These are phyloP conservation scores for Hydrangea macrophylla DNA, from an alignment of 148 eudicot species.

Conservation along the genomic window DNA sequence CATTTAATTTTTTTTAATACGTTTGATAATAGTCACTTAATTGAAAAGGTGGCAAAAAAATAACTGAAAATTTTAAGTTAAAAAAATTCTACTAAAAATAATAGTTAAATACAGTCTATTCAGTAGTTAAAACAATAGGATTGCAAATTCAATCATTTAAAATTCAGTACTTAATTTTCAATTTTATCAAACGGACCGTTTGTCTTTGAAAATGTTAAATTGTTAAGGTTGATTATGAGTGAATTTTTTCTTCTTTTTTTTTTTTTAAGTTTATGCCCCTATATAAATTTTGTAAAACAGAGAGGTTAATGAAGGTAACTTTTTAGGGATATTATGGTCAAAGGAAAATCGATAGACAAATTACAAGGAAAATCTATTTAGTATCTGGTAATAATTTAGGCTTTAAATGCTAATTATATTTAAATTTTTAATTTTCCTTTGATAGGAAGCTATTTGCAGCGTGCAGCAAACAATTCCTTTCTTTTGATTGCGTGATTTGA, in stretches of 20 bases:
- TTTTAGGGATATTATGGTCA: background rate
- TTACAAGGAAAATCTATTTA: background rate
- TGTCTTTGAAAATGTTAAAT: background rate
- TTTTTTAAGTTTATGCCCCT: background rate
- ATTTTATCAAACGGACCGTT: too few relatives aligned
- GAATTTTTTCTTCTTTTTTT: background rate
- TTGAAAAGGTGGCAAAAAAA: too few relatives aligned
- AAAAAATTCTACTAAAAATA: too few relatives aligned
- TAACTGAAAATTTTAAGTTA: too few relatives aligned
- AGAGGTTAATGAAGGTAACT: background rate
- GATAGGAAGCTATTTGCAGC: conserved; percentile 14
- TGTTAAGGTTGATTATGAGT: background rate
- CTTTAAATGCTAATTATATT: conserved; percentile 25
- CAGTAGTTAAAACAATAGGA: too few relatives aligned
- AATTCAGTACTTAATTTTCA: too few relatives aligned
- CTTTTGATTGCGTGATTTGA: background rate
- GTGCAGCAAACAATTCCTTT: conserved; percentile 1
- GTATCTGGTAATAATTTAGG: conserved; percentile 16
- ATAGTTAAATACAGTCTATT: too few relatives aligned
- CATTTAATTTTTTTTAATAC: too few relatives aligned
- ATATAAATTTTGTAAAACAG: background rate
- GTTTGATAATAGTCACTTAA: too few relatives aligned
- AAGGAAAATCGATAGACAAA: background rate
- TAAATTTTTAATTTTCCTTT: conserved; percentile 3
- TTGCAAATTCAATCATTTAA: too few relatives aligned